Evolutionary conservation across 2,329 filamentous ascomycete species (phyloP).

Genomic region (Verticillium longisporum): DNA sequence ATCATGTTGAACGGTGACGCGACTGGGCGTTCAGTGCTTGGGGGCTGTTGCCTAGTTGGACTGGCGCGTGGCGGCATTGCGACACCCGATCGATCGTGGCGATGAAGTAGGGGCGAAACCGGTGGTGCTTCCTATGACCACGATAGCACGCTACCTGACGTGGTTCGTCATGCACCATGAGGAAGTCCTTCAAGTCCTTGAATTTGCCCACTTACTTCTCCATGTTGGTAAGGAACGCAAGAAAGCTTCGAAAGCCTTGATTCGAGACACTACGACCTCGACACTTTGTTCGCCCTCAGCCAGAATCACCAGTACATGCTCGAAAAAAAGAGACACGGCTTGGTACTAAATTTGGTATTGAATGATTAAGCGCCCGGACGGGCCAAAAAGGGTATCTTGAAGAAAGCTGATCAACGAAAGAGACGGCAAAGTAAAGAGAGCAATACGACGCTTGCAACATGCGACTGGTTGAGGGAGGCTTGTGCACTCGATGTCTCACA

Average conservation of each 20-base stretch:
- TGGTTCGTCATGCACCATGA: too few species aligned
- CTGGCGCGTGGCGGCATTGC: too few species aligned
- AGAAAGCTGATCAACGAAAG: not conserved
- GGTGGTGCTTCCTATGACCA: too few species aligned
- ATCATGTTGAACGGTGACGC: not conserved
- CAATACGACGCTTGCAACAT: not conserved
- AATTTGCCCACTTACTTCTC: too few species aligned
- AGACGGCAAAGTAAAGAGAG: not conserved
- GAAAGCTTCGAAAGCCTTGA: not conserved
- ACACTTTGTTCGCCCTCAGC: not conserved
- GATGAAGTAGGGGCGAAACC: too few species aligned
- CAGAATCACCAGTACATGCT: not conserved
- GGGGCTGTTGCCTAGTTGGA: too few species aligned
- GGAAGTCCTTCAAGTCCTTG: too few species aligned
- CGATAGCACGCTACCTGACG: too few species aligned
- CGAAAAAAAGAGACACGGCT: not conserved
- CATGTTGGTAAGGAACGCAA: not conserved
- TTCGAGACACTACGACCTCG: not conserved
- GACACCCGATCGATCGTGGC: too few species aligned
- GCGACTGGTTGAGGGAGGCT: not conserved
- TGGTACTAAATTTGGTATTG: not conserved
- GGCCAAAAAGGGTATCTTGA: not conserved
- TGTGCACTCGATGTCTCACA: not conserved
- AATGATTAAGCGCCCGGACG: not conserved
- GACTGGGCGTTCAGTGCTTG: not conserved